phyloP scores from a whole-genome alignment of 1,284 basidiomycete genomes.

The Cutaneotrichosporon dermatis region DNA sequence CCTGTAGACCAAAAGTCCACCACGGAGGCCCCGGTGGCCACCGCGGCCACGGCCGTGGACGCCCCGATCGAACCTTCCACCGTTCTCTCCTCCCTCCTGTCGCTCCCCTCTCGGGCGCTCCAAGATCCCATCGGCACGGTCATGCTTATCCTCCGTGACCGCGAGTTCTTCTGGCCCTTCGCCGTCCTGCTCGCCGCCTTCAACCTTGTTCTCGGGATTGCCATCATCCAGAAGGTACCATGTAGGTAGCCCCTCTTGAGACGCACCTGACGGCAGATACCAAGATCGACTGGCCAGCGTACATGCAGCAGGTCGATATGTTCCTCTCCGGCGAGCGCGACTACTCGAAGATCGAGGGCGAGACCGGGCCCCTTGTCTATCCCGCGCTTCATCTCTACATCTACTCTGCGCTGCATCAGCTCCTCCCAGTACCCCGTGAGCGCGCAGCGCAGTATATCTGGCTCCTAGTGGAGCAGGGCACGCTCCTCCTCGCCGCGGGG shows the following conservation, averaged over 20 bases:
- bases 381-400: slow-evolving; percentile 89
- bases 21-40: too few relatives aligned
- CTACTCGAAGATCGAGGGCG: slow-evolving; percentile 80
- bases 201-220: slow-evolving; percentile 67
- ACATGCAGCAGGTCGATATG: slow-evolving; percentile 65
- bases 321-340: slow-evolving; percentile 79
- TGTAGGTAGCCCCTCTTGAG: slow-evolving; percentile 56
- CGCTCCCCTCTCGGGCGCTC: neutral
- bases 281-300: slow-evolving; percentile 79
- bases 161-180: slow-evolving; percentile 62
- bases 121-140: neutral
- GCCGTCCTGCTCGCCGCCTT: slow-evolving; percentile 63
- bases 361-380: slow-evolving; percentile 92
- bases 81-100: neutral
- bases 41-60: too few relatives aligned
- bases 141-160: slow-evolving; percentile 55
- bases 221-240: slow-evolving; percentile 71
- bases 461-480: slow-evolving; percentile 63
- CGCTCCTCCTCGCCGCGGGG: slow-evolving; percentile 60
- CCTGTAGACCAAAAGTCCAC: too few relatives aligned
- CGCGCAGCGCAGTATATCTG: slow-evolving; percentile 73
- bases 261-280: slow-evolving; percentile 61
- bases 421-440: slow-evolving; percentile 55
- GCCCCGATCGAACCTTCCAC: neutral
- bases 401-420: slow-evolving; percentile 65